A percentile compares a stretch with the other conserved stretches of the same genome.
These are phyloP conservation scores for Candida lessepsii DNA, from an alignment of 805 yeast genomes.

Conservation along the genomic window DNA sequence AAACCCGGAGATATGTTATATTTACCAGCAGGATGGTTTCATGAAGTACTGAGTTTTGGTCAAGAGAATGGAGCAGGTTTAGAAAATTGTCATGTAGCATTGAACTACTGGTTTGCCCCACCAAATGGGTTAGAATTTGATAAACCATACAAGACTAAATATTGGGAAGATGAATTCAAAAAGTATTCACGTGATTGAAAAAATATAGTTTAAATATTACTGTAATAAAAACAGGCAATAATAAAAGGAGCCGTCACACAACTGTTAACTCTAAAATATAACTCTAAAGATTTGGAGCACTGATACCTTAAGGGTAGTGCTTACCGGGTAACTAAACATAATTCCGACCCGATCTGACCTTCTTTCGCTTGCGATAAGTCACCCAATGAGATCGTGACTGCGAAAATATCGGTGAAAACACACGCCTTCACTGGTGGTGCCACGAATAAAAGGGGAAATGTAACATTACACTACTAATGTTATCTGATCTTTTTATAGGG, in stretches of 20 bases:
- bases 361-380: too few species aligned
- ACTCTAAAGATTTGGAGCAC: not conserved
- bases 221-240: too few species aligned
- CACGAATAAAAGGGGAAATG: slow-evolving; percentile 1
- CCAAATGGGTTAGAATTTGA: slow-evolving; percentile 41
- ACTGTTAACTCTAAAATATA: too few species aligned
- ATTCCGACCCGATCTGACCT: not conserved
- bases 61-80: slow-evolving; percentile 7
- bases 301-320: too few species aligned
- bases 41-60: slow-evolving; percentile 73
- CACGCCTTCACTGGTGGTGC: too few species aligned
- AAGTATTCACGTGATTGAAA: slow-evolving; percentile 23
- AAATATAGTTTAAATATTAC: too few species aligned
- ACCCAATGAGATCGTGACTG: not conserved
- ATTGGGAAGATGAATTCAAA: slow-evolving; percentile 54
- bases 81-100: slow-evolving; percentile 51
- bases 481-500: not conserved
- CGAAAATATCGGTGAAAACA: too few species aligned
- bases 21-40: slow-evolving; percentile 80
- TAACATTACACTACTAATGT: slow-evolving; percentile 3
- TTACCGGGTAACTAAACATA: too few species aligned
- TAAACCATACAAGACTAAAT: slow-evolving; percentile 45
- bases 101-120: slow-evolving; percentile 76
- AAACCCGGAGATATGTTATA: slow-evolving; percentile 66
- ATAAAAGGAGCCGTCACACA: too few species aligned